Evolutionary conservation across 345 rosid species (phyloP), one percentile per base, ranked within the genome.

Genomic region (Gossypium stocksii): DNA sequence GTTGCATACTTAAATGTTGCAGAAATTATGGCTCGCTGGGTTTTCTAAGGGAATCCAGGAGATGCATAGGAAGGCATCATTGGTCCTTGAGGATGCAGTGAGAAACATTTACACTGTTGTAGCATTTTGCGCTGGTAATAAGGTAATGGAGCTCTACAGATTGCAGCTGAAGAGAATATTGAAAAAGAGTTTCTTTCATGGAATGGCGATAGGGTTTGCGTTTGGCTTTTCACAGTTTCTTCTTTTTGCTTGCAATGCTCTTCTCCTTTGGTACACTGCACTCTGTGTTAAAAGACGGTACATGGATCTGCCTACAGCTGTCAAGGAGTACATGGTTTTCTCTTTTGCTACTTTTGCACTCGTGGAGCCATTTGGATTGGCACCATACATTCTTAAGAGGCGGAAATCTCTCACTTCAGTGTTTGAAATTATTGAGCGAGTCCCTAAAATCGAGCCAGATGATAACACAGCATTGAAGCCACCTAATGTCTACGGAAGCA

Each of bases 141-240:
- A 95, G 87, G 97, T 95, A 66, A 95, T 95, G 99, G 99, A 95
- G 82, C 94, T 95, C 75, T 95, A 95, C 76, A 86, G 93, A 75
- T 77, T 86, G 74, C 99, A 95, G 71, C 88, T 95, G 78, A 81
- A 85, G 80, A 88, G 84, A 76, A 95, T 93, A 84, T 86, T 93
- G 77, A 86, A 64, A 75, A 86, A 93, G 89, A 95, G 99, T 82
- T 88, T 93, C 78, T 72, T 66, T 66, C 70, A 66, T 45, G 70
- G 70, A 66, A 66, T 66, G 70, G 70, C 70, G 3, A 66, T 66
- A 44, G 99, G 99, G 77, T 95, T 93, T 65, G 98, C 90, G n/a
- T 95, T 95, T 87, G 98, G 99, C 83, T 85, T 93, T 86, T 95
- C 99, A n/a, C 99, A 95, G 85, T 95, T 93, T 81, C 99, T 95